A percentile compares a stretch with the other conserved stretches of the same genome.
Conservation (phyloP, 73 alveolate species). For the Paramecium sonneborni region DNA sequence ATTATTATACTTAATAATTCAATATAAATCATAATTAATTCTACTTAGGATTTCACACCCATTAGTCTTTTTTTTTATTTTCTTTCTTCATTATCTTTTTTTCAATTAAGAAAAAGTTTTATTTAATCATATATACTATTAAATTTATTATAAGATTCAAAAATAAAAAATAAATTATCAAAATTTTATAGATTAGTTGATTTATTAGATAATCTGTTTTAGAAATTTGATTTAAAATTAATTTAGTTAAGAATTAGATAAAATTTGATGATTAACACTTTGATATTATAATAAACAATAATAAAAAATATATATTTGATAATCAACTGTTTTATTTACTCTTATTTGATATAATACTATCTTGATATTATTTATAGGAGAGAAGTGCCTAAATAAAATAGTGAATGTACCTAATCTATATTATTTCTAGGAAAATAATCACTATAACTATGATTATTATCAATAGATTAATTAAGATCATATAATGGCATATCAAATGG, state of each 20-base stretch:
- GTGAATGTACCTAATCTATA: background rate
- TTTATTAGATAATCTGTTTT: too few species aligned
- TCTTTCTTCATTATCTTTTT: background rate
- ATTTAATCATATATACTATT: too few species aligned
- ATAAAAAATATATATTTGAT: background rate
- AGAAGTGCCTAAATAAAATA: background rate
- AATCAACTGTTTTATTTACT: background rate
- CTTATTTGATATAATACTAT: background rate
- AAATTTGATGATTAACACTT: too few species aligned
- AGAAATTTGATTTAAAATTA: too few species aligned
- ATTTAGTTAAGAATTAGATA: too few species aligned
- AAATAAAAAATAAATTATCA: too few species aligned
- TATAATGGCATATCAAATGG: background rate
- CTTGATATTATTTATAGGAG: conserved; percentile 20
- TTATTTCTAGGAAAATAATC: conserved; percentile 25
- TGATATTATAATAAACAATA: background rate
- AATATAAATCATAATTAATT: background rate
- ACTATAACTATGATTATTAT: background rate
- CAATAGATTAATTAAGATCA: background rate
- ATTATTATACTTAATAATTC: background rate
- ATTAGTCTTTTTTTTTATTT: background rate
- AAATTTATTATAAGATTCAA: too few species aligned
- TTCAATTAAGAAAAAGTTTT: too few species aligned
- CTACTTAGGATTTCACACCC: background rate
- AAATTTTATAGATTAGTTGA: too few species aligned